Conservation (phyloP, 2,329 filamentous ascomycete species). For the Leptographium procerum region DNA sequence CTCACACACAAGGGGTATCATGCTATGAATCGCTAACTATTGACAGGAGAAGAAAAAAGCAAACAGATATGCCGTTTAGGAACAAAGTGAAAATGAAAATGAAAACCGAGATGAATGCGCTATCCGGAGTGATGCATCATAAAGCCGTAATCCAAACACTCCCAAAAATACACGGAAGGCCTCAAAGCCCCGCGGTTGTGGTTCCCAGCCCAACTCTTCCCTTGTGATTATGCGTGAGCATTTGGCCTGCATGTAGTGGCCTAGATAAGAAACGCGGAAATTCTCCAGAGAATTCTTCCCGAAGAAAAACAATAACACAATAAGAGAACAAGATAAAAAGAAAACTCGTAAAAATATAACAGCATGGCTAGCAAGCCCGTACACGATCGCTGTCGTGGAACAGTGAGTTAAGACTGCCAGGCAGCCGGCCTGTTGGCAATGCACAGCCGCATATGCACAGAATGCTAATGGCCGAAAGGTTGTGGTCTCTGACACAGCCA, state of each 20-base stretch:
- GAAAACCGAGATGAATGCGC: not conserved
- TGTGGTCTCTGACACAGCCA: too few species aligned
- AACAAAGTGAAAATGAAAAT: not conserved
- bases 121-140: not conserved
- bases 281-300: not conserved
- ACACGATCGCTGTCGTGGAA: not conserved
- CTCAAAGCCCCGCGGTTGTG: not conserved
- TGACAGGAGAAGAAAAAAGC: too few species aligned
- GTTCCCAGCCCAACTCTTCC: not conserved
- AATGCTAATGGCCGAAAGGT: too few species aligned
- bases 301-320: too few species aligned
- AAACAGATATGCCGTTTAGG: too few species aligned
- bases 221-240: not conserved
- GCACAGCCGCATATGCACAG: not conserved
- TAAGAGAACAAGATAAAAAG: not conserved
- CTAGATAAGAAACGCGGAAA: not conserved
- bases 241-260: not conserved
- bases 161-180: not conserved
- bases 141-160: not conserved
- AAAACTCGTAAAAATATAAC: not conserved
- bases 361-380: not conserved
- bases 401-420: not conserved
- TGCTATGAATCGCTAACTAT: slow-evolving; percentile 1
- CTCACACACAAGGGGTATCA: slow-evolving; percentile 2
- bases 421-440: not conserved